Evolutionary conservation across 148 eudicot genomes (phyloP).

Genomic region (Fagopyrum homotropicum): DNA sequence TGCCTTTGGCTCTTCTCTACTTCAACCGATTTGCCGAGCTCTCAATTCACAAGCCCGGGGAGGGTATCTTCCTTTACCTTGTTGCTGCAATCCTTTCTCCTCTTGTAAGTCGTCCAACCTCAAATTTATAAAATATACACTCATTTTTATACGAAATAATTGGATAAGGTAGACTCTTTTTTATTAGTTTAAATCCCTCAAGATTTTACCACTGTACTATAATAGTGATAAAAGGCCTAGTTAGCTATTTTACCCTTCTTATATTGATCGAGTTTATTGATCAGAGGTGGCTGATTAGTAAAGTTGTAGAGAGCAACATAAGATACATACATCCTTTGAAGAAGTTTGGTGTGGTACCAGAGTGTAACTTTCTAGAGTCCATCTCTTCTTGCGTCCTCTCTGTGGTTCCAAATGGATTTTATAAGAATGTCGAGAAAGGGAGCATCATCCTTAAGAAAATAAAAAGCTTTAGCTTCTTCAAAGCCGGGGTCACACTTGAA

Average conservation of each 20-base stretch:
- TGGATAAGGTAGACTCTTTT: too few species aligned
- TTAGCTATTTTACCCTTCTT: too few species aligned
- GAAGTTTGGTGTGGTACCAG: slow-evolving; percentile 49
- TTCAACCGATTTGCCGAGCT: slow-evolving; percentile 56
- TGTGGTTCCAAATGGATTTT: slow-evolving; percentile 40
- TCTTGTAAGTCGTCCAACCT: slow-evolving; percentile 27
- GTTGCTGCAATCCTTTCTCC: slow-evolving; percentile 54
- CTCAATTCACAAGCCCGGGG: slow-evolving; percentile 57
- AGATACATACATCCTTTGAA: slow-evolving; percentile 31
- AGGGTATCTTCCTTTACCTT: slow-evolving; percentile 35
- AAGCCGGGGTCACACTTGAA: slow-evolving; percentile 40
- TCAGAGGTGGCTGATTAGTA: slow-evolving; percentile 56
- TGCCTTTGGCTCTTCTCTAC: slow-evolving; percentile 34
- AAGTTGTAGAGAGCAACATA: slow-evolving; percentile 52
- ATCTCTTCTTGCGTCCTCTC: slow-evolving; percentile 39
- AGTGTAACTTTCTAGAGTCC: slow-evolving; percentile 42
- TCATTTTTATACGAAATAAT: too few species aligned
- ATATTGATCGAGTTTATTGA: not conserved
- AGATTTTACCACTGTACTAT: too few species aligned
- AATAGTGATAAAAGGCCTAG: too few species aligned
- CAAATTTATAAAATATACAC: too few species aligned
- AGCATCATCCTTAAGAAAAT: slow-evolving; percentile 46
- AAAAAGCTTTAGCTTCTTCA: slow-evolving; percentile 33
- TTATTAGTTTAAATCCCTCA: too few species aligned
- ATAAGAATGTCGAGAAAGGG: slow-evolving; percentile 46